Evolutionary conservation across 1,284 basidiomycete genomes (phyloP).

Genomic region (Bjerkandera adusta): DNA sequence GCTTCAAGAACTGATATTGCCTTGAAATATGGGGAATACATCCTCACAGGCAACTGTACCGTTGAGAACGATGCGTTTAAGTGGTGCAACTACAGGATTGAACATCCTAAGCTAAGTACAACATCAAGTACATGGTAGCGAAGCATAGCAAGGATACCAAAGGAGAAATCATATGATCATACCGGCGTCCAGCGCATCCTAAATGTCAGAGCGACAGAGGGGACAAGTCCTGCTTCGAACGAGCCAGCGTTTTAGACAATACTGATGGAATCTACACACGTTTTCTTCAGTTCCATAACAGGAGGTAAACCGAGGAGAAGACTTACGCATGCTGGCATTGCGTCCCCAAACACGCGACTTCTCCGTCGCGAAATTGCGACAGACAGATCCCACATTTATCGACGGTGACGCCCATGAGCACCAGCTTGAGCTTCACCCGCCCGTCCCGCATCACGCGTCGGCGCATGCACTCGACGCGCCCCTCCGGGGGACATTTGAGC

Average conservation of each 20-base stretch:
- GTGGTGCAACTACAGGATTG: too few species aligned
- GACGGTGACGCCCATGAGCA: slow-evolving; percentile 68
- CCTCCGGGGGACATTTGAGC: slow-evolving; percentile 45
- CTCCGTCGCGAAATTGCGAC: slow-evolving; percentile 67
- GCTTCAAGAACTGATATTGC: too few species aligned
- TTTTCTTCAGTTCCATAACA: too few species aligned
- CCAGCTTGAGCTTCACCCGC: slow-evolving; percentile 75
- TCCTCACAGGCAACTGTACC: too few species aligned
- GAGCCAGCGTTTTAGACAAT: slow-evolving; percentile 56
- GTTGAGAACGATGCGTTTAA: too few species aligned
- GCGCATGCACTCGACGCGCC: slow-evolving; percentile 61
- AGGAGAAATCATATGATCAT: neutral
- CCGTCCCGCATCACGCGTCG: slow-evolving; percentile 69
- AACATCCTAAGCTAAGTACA: too few species aligned
- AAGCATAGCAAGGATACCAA: neutral
- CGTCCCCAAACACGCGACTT: slow-evolving; percentile 56
- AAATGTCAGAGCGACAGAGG: slow-evolving; percentile 36
- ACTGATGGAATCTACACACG: slow-evolving; percentile 51
- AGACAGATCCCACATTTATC: slow-evolving; percentile 82
- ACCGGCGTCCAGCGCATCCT: slow-evolving; percentile 6
- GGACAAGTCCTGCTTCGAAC: slow-evolving; percentile 51
- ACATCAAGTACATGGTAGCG: neutral
- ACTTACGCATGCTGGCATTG: slow-evolving; percentile 70
- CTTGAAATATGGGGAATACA: too few species aligned
- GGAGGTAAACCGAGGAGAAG: neutral